Conservation (phyloP, 352 stramenopile genomes). For the Globisporangium emineosum region DNA sequence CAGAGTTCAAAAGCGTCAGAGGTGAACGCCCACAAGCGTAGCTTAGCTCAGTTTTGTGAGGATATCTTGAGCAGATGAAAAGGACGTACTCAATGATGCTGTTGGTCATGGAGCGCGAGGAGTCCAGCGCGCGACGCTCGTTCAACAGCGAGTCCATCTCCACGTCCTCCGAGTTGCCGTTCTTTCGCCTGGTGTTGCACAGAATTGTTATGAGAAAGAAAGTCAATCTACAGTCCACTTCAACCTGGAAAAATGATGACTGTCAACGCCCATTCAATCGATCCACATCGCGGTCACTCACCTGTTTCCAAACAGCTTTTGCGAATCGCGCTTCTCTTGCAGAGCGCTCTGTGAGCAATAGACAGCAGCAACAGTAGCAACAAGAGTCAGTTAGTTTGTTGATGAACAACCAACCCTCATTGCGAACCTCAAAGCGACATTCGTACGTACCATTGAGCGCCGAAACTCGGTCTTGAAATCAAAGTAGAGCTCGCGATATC, state of each 20-base stretch:
- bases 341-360: slow-evolving; percentile 50
- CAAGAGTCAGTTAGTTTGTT: background rate
- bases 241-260: background rate
- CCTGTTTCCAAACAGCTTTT: slow-evolving; percentile 81
- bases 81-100: slow-evolving; percentile 74
- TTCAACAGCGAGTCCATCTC: slow-evolving; percentile 82
- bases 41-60: background rate
- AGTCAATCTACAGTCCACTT: background rate
- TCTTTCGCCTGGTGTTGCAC: slow-evolving; percentile 29
- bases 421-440: background rate
- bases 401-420: too few species aligned
- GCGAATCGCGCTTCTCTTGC: slow-evolving; percentile 80
- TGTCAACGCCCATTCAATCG: too few species aligned
- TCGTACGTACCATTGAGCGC: slow-evolving; percentile 64
- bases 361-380: background rate
- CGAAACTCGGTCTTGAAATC: slow-evolving; percentile 95
- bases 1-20: background rate
- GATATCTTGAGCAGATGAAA: background rate
- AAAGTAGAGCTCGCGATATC: slow-evolving; percentile 96
- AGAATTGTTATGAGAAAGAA: background rate
- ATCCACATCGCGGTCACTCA: slow-evolving; percentile 22
- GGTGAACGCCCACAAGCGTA: background rate
- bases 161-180: slow-evolving; percentile 47
- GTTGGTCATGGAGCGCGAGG: slow-evolving; percentile 74
- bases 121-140: slow-evolving; percentile 76